Evolutionary conservation across 495 filamentous ascomycete genomes (phyloP).

Genomic region (Thermochaetoides thermophila): DNA sequence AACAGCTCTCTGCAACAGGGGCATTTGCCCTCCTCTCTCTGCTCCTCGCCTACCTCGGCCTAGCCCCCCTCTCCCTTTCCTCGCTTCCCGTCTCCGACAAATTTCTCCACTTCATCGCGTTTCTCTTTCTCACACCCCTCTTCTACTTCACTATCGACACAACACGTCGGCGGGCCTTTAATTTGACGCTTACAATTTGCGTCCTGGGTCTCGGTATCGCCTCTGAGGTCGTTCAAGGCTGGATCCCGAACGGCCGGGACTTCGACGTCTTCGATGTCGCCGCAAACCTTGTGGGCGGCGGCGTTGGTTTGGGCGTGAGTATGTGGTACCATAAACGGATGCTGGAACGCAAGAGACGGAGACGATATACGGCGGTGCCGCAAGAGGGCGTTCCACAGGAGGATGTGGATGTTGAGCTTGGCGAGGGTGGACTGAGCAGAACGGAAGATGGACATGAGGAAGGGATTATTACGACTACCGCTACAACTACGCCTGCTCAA

Average conservation of each 20-base stretch:
- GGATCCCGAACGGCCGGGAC: constrained; percentile 62
- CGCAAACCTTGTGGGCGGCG: constrained; percentile 73
- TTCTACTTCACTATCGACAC: constrained; percentile 99
- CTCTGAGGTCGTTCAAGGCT: constrained; percentile 70
- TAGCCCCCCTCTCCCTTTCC: constrained; percentile 32
- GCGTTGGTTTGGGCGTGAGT: constrained; percentile 54
- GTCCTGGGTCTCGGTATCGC: constrained; percentile 61
- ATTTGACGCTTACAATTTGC: constrained; percentile 71
- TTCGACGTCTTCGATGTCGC: constrained; percentile 81
- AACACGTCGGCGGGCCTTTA: constrained; percentile 63
- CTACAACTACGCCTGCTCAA: constrained; percentile 7
- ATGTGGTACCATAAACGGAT: constrained; percentile 90
- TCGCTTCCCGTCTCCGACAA: constrained; percentile 59
- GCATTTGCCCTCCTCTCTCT: constrained; percentile 66
- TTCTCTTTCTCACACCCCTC: constrained; percentile 70
- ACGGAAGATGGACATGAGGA: constrained; percentile 20
- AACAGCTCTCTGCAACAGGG: constrained; percentile 30
- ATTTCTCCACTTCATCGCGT: constrained; percentile 72
- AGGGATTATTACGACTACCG: constrained; percentile 20
- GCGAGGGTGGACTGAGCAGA: constrained; percentile 33
- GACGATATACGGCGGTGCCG: constrained; percentile 51
- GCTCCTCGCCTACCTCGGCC: constrained; percentile 62
- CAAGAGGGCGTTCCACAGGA: constrained; percentile 36
- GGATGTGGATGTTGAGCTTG: constrained; percentile 42
- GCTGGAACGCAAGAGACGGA: constrained; percentile 73